Conservation (phyloP, 495 filamentous ascomycete genomes). For the Aspergillus heteromorphus region DNA sequence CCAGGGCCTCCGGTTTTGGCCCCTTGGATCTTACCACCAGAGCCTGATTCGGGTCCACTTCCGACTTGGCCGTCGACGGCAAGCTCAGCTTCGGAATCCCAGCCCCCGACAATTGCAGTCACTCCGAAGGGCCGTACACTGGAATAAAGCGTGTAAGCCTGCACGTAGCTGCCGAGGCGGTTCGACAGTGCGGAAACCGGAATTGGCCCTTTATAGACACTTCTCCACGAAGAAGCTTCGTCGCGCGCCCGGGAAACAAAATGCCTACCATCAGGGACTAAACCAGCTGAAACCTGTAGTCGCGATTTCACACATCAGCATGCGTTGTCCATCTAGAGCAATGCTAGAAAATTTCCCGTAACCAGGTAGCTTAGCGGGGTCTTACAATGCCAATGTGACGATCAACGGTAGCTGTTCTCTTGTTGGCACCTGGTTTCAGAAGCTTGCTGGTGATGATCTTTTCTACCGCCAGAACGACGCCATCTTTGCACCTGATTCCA, state of each 20-base stretch:
- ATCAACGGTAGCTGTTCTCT: slow-evolving; percentile 92
- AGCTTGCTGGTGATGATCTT: slow-evolving; percentile 95
- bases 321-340: neutral
- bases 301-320: slow-evolving; percentile 1
- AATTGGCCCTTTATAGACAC: slow-evolving; percentile 86
- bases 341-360: neutral
- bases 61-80: slow-evolving; percentile 86
- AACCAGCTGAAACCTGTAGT: slow-evolving; percentile 78
- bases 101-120: slow-evolving; percentile 89
- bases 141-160: slow-evolving; percentile 95
- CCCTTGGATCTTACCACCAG: slow-evolving; percentile 71
- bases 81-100: slow-evolving; percentile 76
- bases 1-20: slow-evolving; percentile 80
- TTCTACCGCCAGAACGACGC: slow-evolving; percentile 92
- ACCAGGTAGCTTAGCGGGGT: slow-evolving; percentile 2
- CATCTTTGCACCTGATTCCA: slow-evolving; percentile 95
- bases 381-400: slow-evolving; percentile 89
- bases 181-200: slow-evolving; percentile 77
- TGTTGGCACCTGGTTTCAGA: slow-evolving; percentile 88
- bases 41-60: slow-evolving; percentile 65
- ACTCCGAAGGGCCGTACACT: slow-evolving; percentile 95
- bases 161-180: slow-evolving; percentile 90
- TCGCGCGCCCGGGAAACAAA: slow-evolving; percentile 91
- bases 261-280: slow-evolving; percentile 91
- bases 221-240: slow-evolving; percentile 84